These are phyloP conservation scores for Leccinum solheimii DNA, from an alignment of 1,284 basidiomycete genomes.

Conservation along the genomic window DNA sequence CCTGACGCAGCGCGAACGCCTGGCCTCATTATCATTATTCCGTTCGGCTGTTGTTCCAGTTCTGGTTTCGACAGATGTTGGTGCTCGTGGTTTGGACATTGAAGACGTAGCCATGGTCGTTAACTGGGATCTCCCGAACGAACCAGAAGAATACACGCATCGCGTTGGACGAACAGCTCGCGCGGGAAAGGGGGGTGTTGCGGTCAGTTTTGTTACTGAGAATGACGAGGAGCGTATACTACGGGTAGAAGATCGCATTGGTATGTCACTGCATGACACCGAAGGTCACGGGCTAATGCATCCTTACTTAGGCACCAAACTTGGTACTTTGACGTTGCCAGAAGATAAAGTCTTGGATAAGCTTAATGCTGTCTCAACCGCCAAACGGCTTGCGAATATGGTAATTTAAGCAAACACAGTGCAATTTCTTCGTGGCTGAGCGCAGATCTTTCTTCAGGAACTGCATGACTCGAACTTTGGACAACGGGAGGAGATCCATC, in stretches of 20 bases:
- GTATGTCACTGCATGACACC: slow-evolving; percentile 45
- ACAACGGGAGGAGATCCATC: slow-evolving; percentile 79
- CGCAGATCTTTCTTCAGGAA: slow-evolving; percentile 52
- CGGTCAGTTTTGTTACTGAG: slow-evolving; percentile 95
- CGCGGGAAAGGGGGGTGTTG: slow-evolving; percentile 87
- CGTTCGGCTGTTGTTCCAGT: slow-evolving; percentile 87
- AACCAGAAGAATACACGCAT: slow-evolving; percentile 78
- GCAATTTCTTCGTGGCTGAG: slow-evolving; percentile 12
- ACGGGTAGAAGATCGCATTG: slow-evolving; percentile 84
- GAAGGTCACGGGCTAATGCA: neutral
- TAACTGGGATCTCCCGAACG: slow-evolving; percentile 93
- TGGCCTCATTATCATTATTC: slow-evolving; percentile 86
- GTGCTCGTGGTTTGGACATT: slow-evolving; percentile 92
- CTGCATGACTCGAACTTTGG: slow-evolving; percentile 92
- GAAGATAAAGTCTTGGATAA: slow-evolving; percentile 86
- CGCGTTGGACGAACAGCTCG: slow-evolving; percentile 91
- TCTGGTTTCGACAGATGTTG: slow-evolving; percentile 93
- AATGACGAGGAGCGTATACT: slow-evolving; percentile 85
- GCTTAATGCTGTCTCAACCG: slow-evolving; percentile 86
- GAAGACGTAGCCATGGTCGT: slow-evolving; percentile 93
- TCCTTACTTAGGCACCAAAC: slow-evolving; percentile 59
- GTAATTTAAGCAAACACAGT: slow-evolving; percentile 47
- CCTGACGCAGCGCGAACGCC: slow-evolving; percentile 86
- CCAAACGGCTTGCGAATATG: slow-evolving; percentile 93
- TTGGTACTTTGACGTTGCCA: slow-evolving; percentile 72